phyloP scores from a whole-genome alignment of 2,329 filamentous ascomycete genomes.

The Elsinoe batatas region DNA sequence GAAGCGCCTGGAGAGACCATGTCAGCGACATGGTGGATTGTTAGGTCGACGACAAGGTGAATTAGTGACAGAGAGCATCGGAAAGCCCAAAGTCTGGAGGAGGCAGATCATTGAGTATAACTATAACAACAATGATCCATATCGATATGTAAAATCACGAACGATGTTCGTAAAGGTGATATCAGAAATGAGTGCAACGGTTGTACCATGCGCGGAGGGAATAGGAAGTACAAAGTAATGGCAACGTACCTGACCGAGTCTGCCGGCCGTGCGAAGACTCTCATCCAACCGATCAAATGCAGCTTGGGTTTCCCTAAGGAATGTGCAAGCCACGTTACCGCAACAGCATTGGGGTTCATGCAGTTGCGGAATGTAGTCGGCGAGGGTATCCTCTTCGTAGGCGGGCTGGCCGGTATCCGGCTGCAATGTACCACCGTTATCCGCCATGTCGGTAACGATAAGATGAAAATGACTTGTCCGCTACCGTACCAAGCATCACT shows the following conservation, averaged over 20 bases:
- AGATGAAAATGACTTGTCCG: background rate
- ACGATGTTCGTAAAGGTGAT: conserved; percentile 14
- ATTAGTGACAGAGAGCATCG: conserved; percentile 3
- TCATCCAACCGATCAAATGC: conserved; percentile 74
- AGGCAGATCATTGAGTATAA: conserved; percentile 13
- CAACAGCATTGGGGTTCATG: conserved; percentile 59
- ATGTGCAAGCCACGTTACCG: conserved; percentile 67
- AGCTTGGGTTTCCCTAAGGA: conserved; percentile 68
- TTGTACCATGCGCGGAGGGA: conserved; percentile 3
- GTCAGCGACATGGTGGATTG: conserved; percentile 51
- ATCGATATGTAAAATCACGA: conserved; percentile 15
- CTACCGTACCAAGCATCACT: conserved; percentile 3
- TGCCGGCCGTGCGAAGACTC: conserved; percentile 76
- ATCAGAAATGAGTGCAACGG: conserved; percentile 10
- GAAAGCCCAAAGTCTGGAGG: conserved; percentile 2
- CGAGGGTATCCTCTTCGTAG: background rate
- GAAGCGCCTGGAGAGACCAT: conserved; percentile 69
- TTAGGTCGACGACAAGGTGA: conserved; percentile 1
- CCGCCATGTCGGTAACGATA: conserved; percentile 12
- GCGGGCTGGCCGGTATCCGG: background rate
- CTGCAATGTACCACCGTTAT: conserved; percentile 8
- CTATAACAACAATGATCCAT: conserved; percentile 15
- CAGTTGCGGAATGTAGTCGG: conserved; percentile 13
- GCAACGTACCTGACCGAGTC: conserved; percentile 71
- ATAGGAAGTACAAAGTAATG: conserved; percentile 16